These are phyloP conservation scores for Pisolithus marmoratus DNA, from an alignment of 768 basidiomycete species.

Conservation along the genomic window DNA sequence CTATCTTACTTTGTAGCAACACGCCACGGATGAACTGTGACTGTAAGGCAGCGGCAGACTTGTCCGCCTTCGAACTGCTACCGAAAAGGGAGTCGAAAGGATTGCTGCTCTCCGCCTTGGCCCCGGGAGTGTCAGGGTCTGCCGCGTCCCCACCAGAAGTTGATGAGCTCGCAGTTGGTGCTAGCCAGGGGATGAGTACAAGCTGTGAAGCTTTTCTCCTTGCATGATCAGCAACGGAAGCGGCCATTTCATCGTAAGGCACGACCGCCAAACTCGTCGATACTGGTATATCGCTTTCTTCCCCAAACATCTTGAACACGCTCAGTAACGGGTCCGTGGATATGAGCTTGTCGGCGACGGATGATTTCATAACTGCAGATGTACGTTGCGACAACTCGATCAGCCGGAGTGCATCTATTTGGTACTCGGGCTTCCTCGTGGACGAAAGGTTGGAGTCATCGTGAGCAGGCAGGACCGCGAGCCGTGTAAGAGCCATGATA, in stretches of 20 bases:
- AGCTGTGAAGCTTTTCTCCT: constrained; percentile 56
- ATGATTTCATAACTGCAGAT: constrained; percentile 79
- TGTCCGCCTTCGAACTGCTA: constrained; percentile 38
- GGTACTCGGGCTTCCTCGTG: constrained; percentile 5
- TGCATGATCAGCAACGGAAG: constrained; percentile 58
- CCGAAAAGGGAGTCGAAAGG: constrained; percentile 82
- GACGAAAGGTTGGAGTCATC: background rate
- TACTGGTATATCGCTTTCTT: constrained; percentile 61
- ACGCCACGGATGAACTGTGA: constrained; percentile 84
- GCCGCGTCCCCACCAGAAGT: constrained; percentile 23
- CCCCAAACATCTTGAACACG: constrained; percentile 73
- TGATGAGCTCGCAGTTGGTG: constrained; percentile 34
- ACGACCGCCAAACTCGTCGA: constrained; percentile 72
- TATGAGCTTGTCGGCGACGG: constrained; percentile 65
- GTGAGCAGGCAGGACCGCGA: constrained; percentile 47
- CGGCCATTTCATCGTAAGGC: constrained; percentile 64
- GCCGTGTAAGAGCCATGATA: constrained; percentile 84
- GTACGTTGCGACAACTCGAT: constrained; percentile 87
- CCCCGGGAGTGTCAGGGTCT: constrained; percentile 22
- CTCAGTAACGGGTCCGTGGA: constrained; percentile 67
- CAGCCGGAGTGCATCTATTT: constrained; percentile 76
- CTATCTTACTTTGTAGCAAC: constrained; percentile 63
- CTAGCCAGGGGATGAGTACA: constrained; percentile 79
- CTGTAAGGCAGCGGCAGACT: constrained; percentile 52
- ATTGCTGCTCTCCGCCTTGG: constrained; percentile 32